Evolutionary conservation across 139 green algal species (phyloP).

Genomic region (Chlorella sorokiniana): DNA sequence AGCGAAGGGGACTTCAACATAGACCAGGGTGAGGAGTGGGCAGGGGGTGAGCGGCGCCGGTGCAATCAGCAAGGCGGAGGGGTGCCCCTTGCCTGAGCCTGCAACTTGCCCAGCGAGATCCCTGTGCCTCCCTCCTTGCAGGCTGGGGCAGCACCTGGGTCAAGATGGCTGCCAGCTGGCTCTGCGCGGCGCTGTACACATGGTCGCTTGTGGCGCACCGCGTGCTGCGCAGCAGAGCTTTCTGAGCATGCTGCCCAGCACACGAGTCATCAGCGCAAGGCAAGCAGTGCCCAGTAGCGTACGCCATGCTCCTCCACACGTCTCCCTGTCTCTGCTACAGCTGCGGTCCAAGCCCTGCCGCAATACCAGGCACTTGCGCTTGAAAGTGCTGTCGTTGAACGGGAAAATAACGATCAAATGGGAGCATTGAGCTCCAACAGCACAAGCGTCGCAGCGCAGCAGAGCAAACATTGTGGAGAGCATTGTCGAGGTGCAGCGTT

Average conservation of each 20-base stretch:
- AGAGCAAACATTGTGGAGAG: too few relatives aligned
- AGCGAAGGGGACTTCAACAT: slow-evolving; percentile 42
- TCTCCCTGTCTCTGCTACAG: too few relatives aligned
- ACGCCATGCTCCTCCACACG: too few relatives aligned
- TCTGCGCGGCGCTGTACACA: slow-evolving; percentile 74
- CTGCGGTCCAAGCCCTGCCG: too few relatives aligned
- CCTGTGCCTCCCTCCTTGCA: neutral
- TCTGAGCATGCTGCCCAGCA: slow-evolving; percentile 35
- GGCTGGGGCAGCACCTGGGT: slow-evolving; percentile 63
- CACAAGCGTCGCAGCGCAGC: too few relatives aligned
- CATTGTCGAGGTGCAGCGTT: too few relatives aligned
- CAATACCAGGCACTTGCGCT: too few relatives aligned
- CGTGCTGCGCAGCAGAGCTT: slow-evolving; percentile 63
- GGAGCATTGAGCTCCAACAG: too few relatives aligned
- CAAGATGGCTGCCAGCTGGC: slow-evolving; percentile 81
- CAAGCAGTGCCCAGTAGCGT: too few relatives aligned
- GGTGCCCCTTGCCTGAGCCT: neutral
- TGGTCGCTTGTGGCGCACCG: slow-evolving; percentile 83
- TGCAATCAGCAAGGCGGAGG: neutral
- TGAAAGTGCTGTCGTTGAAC: too few relatives aligned
- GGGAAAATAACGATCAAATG: too few relatives aligned
- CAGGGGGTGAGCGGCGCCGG: neutral
- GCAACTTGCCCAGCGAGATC: neutral
- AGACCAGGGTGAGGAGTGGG: neutral
- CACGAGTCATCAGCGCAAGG: neutral